Base-by-base conservation (phyloP, 352 stramenopile species). In the Globisporangium megalacanthum region DNA sequence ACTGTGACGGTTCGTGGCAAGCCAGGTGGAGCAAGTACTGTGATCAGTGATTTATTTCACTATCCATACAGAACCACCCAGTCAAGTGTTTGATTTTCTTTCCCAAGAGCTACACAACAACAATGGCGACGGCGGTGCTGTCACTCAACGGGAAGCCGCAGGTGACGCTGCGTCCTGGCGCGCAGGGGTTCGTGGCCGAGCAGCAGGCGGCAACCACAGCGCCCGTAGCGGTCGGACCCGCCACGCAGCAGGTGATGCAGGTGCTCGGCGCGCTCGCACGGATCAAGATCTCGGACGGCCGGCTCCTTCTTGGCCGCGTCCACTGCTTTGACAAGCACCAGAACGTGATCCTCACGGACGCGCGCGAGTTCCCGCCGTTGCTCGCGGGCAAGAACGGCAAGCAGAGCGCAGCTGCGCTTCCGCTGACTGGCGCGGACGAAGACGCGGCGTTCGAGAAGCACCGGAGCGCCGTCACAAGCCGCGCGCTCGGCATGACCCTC, bases 291-390 rank as follows among this genome's bases (percentile, higher is more conserved):
- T 77, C 72, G 52, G 81, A 91, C 62, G 78, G 81, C 44, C 78
- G 81, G 66, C 70, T 88, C 39, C 36, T 91, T 42, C 54, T 89
- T 11, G 81, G 81, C 20, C 72, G 57, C 48, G 81, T 91, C 60
- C 79, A 91, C 69, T 89, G 81, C 66, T 83, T 91, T 60, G 81
- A 91, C 77, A 86, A 88, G 65, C 78, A 91, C 65, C 75, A 89
- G 68, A 91, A 91, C 64, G 68, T 91, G 35, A 89, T 91, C 39
- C 61, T 91, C 35, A 88, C 78, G 47, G 81, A 91, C 49, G 75
- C 75, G 51, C 68, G 73, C 51, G 81, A 88, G 65, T 91, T 75
- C 56, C 58, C 73, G 22, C 76, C 79, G 33, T 72, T 77, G 29
- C 52, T 39, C 31, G 44, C 44, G 1, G 25, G 33, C 22, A 33